These are phyloP conservation scores for Vaccinium corymbosum DNA, from an alignment of 148 eudicot species.

Conservation along the genomic window DNA sequence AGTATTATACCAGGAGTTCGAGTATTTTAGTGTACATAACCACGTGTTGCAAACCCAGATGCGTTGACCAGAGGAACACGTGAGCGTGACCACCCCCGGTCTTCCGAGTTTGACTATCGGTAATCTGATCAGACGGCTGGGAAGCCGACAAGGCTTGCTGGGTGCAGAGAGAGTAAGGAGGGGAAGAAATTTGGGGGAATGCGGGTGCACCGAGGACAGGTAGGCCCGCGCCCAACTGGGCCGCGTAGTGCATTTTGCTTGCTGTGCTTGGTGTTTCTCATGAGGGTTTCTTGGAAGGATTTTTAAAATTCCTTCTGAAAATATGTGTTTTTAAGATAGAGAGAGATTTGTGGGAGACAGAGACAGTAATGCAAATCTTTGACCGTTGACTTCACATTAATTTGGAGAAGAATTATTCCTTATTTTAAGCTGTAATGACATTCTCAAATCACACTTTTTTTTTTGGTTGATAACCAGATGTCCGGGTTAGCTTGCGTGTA, in stretches of 20 bases:
- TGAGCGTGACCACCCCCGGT: neutral
- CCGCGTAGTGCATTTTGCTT: neutral
- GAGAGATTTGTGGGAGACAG: constrained; percentile 19
- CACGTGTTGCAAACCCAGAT: neutral
- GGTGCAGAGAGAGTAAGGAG: neutral
- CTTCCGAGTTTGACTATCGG: neutral
- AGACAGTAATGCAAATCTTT: constrained; percentile 3
- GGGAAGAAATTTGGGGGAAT: neutral
- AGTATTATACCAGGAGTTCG: neutral
- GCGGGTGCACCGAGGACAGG: constrained; percentile 7
- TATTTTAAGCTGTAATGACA: no score
- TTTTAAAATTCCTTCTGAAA: neutral
- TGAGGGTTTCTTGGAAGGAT: neutral
- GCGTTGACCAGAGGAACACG: neutral
- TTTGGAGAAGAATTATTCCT: no score
- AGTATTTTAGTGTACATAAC: no score
- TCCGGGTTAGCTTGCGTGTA: no score
- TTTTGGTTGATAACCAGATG: no score
- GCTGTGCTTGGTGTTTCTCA: neutral
- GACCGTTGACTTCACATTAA: neutral
- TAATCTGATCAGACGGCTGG: neutral
- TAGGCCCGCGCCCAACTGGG: neutral
- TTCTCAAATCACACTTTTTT: no score
- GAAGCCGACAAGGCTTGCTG: neutral
- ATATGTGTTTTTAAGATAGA: neutral